phyloP scores from a whole-genome alignment of 2,329 filamentous ascomycete species.

The Sphaerulina musiva region DNA sequence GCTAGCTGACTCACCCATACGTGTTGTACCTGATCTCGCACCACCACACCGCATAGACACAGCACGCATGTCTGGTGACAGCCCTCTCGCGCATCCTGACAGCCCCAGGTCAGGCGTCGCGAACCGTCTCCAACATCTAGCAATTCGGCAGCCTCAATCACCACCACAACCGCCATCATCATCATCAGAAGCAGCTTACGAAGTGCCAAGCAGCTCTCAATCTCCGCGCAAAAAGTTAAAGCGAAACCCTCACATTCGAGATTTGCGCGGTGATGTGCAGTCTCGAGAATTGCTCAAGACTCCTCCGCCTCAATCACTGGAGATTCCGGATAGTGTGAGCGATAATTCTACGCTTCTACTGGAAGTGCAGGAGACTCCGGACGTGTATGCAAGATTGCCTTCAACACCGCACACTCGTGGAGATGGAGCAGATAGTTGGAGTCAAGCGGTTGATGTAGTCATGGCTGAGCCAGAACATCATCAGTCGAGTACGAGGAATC shows the following conservation, averaged over 20 bases:
- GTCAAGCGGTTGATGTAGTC: slow-evolving; percentile 1
- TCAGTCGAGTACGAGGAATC: slow-evolving; percentile 2
- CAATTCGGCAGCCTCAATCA: slow-evolving; percentile 10
- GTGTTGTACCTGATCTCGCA: not conserved
- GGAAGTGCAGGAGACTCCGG: not conserved
- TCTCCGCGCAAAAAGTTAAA: slow-evolving; percentile 24
- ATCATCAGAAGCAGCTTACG: not conserved
- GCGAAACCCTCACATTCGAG: slow-evolving; percentile 4
- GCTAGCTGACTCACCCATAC: not conserved
- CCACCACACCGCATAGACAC: slow-evolving; percentile 13
- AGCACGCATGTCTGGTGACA: not conserved
- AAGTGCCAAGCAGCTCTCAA: slow-evolving; percentile 5
- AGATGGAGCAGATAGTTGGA: not conserved
- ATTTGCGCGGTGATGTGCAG: slow-evolving; percentile 2
- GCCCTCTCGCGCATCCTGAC: slow-evolving; percentile 13
- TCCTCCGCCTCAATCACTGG: not conserved
- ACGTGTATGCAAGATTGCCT: not conserved
- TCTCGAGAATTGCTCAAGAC: not conserved
- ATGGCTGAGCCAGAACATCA: not conserved
- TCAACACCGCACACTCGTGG: slow-evolving; percentile 3
- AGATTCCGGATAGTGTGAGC: slow-evolving; percentile 12
- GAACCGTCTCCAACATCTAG: slow-evolving; percentile 22
- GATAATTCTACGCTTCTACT: slow-evolving; percentile 5
- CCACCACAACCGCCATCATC: too few relatives aligned
- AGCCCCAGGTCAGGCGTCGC: slow-evolving; percentile 30